Conservation (phyloP, 441 rosid genomes). For the Croton setiger region DNA sequence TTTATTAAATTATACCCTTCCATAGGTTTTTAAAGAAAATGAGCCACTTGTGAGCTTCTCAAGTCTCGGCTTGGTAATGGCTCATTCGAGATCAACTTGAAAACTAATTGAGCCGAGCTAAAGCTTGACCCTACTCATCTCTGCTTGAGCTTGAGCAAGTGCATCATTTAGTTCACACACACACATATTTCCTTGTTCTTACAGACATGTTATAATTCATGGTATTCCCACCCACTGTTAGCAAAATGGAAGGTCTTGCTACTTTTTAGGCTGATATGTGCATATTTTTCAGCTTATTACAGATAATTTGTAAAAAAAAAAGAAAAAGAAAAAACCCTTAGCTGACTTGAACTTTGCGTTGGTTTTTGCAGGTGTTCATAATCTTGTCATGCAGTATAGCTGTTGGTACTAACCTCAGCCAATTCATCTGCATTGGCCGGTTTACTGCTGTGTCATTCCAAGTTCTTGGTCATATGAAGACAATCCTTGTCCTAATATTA, state of each 20-base stretch:
- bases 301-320: too few species aligned
- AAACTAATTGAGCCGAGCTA: too few species aligned
- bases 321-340: too few species aligned
- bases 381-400: constrained; percentile 82
- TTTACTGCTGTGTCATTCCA: constrained; percentile 95
- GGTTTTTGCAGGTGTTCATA: constrained; percentile 62
- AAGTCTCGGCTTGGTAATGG: too few species aligned
- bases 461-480: constrained; percentile 99
- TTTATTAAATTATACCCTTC: not conserved
- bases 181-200: not conserved
- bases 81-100: too few species aligned
- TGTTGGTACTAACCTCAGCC: constrained; percentile 96
- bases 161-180: too few species aligned
- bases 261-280: not conserved
- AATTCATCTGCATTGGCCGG: constrained; percentile 95
- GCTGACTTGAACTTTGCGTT: not conserved
- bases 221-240: not conserved
- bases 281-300: not conserved
- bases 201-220: not conserved
- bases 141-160: too few species aligned
- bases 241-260: too few species aligned
- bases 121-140: too few species aligned
- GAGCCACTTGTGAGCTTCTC: too few species aligned
- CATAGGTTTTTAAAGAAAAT: too few species aligned
- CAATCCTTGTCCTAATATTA: constrained; percentile 75